Conservation (phyloP, 2,329 filamentous ascomycete genomes). For the Keithomyces neogunnii region DNA sequence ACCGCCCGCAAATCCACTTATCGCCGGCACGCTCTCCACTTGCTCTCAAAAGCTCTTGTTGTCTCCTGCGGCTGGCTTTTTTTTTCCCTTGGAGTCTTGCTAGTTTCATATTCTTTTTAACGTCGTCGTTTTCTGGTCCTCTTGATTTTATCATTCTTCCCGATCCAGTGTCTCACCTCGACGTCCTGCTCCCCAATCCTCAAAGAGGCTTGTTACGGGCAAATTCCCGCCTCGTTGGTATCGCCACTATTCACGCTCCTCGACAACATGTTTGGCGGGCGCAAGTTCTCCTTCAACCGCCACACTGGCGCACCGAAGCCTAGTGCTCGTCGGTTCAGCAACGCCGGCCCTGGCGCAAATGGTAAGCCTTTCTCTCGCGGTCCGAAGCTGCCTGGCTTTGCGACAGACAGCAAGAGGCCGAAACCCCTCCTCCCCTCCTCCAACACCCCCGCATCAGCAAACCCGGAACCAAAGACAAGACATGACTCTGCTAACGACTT, state of each 20-base stretch:
- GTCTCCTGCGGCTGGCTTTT: not conserved
- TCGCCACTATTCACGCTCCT: not conserved
- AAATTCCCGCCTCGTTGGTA: not conserved
- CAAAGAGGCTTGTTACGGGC: no score
- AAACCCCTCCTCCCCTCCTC: not conserved
- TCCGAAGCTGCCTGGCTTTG: not conserved
- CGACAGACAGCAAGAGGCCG: no score
- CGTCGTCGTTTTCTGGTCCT: no score
- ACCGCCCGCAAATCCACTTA: not conserved
- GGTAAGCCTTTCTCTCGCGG: slow-evolving; percentile 31
- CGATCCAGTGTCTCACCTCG: no score
- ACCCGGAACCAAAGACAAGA: no score
- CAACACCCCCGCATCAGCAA: not conserved
- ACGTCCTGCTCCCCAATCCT: no score
- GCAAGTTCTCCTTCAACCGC: slow-evolving; percentile 61
- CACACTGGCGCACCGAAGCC: slow-evolving; percentile 53
- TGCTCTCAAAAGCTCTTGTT: not conserved
- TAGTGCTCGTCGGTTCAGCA: slow-evolving; percentile 46
- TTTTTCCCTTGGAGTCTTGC: no score
- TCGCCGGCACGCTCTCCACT: slow-evolving; percentile 3
- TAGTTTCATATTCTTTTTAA: no score
- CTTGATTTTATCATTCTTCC: no score
- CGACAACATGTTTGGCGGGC: slow-evolving; percentile 41
- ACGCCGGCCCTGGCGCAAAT: slow-evolving; percentile 46
- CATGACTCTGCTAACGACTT: slow-evolving; percentile 9